Evolutionary conservation across 768 basidiomycete species (phyloP).

Genomic region (Tylopilus intermedius): DNA sequence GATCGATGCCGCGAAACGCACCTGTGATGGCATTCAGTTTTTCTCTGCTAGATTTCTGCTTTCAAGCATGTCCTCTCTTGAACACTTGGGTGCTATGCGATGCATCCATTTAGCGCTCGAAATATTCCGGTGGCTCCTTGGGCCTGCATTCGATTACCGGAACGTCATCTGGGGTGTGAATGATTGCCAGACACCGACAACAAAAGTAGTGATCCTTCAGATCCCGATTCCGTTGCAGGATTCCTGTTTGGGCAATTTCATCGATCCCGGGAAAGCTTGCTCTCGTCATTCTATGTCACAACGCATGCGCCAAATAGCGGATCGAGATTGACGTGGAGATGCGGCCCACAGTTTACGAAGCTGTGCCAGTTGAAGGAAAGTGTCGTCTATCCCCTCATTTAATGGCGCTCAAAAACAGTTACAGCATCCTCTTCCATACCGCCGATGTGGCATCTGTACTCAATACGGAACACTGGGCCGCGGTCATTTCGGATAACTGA

Average conservation of each 20-base stretch:
- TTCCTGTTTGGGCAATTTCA: constrained; percentile 2
- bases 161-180: not conserved
- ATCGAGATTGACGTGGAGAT: not conserved
- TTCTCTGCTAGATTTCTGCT: not conserved
- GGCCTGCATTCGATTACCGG: not conserved
- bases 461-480: not conserved
- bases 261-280: not conserved
- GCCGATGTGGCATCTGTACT: not conserved
- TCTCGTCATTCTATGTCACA: not conserved
- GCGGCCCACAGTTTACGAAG: not conserved
- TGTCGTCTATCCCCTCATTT: not conserved
- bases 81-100: not conserved
- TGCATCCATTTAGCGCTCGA: not conserved
- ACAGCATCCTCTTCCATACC: not conserved
- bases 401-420: not conserved
- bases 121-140: not conserved
- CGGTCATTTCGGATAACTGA: too few species aligned
- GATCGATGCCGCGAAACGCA: not conserved
- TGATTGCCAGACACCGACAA: not conserved
- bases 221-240: not conserved
- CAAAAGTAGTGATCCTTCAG: not conserved
- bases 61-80: not conserved
- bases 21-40: not conserved
- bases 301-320: not conserved
- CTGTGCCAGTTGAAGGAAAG: not conserved